These are phyloP conservation scores for Ophiobolus disseminans DNA, from an alignment of 2,329 filamentous ascomycete genomes.

Conservation along the genomic window DNA sequence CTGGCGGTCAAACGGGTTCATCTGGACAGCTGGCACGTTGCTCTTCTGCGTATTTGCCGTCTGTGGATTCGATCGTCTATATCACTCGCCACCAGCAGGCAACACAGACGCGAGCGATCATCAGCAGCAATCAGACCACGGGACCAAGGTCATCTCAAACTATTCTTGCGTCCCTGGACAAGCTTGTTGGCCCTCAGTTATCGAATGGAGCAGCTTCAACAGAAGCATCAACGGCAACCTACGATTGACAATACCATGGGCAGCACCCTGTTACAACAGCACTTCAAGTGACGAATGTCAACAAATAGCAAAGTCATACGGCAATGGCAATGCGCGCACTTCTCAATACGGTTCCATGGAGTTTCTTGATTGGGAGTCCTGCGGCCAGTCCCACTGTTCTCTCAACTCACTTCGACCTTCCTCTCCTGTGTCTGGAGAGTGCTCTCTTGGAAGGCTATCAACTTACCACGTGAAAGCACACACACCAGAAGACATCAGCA, in stretches of 20 bases:
- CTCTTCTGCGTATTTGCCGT: too few relatives aligned
- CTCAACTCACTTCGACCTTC: constrained; percentile 36
- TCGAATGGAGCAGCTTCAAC: constrained; percentile 43
- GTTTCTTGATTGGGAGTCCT: constrained; percentile 46
- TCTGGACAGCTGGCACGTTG: constrained; percentile 10
- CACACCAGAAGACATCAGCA: constrained; percentile 33
- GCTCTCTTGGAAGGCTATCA: constrained; percentile 43
- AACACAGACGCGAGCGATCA: not conserved
- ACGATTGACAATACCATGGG: constrained; percentile 40
- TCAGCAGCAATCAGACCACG: too few relatives aligned
- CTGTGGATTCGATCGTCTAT: too few relatives aligned
- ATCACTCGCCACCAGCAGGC: too few relatives aligned
- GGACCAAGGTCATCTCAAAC: too few relatives aligned
- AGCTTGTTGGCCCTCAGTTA: constrained; percentile 43
- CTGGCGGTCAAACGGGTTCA: not conserved
- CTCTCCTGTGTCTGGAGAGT: constrained; percentile 33
- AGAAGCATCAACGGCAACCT: constrained; percentile 40
- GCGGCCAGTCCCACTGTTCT: constrained; percentile 38
- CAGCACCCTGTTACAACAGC: constrained; percentile 37
- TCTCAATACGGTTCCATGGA: constrained; percentile 44
- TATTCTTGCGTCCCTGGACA: constrained; percentile 48
- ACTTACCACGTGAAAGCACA: constrained; percentile 43
- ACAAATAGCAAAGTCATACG: constrained; percentile 29
- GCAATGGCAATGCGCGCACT: constrained; percentile 33
- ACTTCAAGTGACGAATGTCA: constrained; percentile 29